Percentiles rank a stretch among this genome's conserved stretches.
These are phyloP conservation scores for Naganishia albida DNA, from an alignment of 1,284 basidiomycete genomes.

Conservation along the genomic window DNA sequence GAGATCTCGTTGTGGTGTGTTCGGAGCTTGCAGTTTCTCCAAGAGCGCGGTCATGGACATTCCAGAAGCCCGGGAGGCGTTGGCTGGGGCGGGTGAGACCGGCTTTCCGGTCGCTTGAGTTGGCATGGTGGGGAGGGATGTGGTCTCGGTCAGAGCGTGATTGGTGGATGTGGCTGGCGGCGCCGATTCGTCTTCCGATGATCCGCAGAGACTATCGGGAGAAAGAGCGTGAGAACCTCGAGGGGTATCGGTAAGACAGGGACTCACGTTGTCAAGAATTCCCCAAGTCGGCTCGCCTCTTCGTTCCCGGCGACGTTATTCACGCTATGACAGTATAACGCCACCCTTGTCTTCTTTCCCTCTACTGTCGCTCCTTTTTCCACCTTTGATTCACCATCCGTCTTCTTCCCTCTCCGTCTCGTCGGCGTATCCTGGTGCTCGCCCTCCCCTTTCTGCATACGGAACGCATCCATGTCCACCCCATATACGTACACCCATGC, in stretches of 20 bases:
- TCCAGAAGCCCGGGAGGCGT: constrained; percentile 5
- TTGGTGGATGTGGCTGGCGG: not conserved
- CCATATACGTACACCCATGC: constrained; percentile 15
- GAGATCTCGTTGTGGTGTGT: not conserved
- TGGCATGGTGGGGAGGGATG: not conserved
- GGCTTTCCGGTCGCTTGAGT: not conserved
- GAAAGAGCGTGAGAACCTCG: not conserved
- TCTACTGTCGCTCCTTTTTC: not conserved
- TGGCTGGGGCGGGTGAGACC: not conserved
- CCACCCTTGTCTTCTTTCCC: constrained; percentile 6
- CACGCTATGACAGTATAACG: constrained; percentile 10
- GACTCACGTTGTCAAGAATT: constrained; percentile 2
- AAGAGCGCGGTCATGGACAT: constrained; percentile 21
- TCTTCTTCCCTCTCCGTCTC: not conserved
- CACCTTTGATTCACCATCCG: not conserved
- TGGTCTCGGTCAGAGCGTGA: constrained; percentile 5
- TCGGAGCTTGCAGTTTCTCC: constrained; percentile 1
- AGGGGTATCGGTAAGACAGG: no score
- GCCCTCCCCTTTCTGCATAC: not conserved
- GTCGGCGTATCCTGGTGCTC: not conserved
- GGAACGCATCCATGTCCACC: constrained; percentile 8
- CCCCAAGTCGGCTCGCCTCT: constrained; percentile 1
- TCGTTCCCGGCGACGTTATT: constrained; percentile 3
- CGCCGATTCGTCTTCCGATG: not conserved
- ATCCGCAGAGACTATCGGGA: not conserved